Evolutionary conservation across 768 basidiomycete species (phyloP).

Genomic region (Phanerochaete sordida): DNA sequence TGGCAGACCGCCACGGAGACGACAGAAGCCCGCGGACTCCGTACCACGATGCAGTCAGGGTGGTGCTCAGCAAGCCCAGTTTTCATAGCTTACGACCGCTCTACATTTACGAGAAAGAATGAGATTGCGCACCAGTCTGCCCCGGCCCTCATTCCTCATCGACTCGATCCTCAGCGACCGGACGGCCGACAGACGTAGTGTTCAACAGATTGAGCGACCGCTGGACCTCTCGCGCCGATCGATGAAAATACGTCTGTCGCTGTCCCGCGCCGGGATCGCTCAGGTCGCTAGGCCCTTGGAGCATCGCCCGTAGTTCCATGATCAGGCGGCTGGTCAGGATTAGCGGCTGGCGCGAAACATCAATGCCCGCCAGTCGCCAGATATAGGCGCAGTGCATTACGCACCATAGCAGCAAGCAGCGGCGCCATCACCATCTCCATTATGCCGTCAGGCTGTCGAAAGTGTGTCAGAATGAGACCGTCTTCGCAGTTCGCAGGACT

Average conservation of each 20-base stretch:
- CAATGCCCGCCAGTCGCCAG: not conserved
- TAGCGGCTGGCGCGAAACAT: not conserved
- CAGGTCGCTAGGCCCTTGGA: not conserved
- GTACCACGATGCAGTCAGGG: too few relatives aligned
- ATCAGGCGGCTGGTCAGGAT: not conserved
- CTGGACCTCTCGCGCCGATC: not conserved
- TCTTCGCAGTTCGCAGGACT: not conserved
- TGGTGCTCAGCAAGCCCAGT: too few relatives aligned
- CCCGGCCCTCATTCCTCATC: too few relatives aligned
- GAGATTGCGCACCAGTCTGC: too few relatives aligned
- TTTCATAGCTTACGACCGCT: too few relatives aligned
- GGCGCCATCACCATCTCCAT: not conserved
- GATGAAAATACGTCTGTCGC: not conserved
- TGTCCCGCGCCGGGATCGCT: not conserved
- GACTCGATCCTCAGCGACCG: too few relatives aligned
- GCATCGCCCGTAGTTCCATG: not conserved
- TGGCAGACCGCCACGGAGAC: not conserved
- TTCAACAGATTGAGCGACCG: not conserved
- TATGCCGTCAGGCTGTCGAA: not conserved
- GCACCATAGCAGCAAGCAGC: not conserved
- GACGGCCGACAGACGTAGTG: not conserved
- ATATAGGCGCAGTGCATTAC: not conserved
- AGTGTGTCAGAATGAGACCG: not conserved
- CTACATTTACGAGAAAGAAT: too few relatives aligned
- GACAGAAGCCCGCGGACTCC: too few relatives aligned